Conservation (phyloP, 176 grass and related monocot genomes). For the Themeda triandra region DNA sequence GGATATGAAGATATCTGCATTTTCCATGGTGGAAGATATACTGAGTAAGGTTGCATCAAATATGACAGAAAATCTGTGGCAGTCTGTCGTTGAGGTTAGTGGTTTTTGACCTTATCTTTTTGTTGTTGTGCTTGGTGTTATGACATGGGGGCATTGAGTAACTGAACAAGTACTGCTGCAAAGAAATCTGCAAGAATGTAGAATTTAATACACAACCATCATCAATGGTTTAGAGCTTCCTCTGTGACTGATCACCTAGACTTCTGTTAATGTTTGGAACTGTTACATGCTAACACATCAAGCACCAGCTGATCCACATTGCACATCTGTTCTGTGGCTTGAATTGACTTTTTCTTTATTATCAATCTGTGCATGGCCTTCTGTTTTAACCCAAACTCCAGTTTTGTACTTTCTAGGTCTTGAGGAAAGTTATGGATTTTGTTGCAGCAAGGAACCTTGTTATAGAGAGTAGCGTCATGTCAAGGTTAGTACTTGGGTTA, state of each 20-base stretch:
- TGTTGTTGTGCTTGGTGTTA: neutral
- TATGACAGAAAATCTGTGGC: constrained; percentile 67
- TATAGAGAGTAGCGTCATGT: constrained; percentile 72
- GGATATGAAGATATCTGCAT: constrained; percentile 79
- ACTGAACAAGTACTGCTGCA: neutral
- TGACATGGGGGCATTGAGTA: constrained; percentile 3
- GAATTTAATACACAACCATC: constrained; percentile 2
- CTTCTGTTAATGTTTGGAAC: constrained; percentile 4
- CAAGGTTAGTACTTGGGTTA: constrained; percentile 55
- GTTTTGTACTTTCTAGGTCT: constrained; percentile 47
- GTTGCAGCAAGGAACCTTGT: constrained; percentile 69
- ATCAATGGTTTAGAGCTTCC: constrained; percentile 10
- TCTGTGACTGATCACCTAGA: neutral
- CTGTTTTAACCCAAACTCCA: constrained; percentile 13
- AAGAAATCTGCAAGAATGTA: constrained; percentile 14
- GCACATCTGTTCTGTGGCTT: neutral
- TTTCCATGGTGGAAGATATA: constrained; percentile 74
- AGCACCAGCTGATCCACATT: neutral
- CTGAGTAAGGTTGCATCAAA: constrained; percentile 56
- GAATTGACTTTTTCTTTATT: neutral
- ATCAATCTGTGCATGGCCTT: neutral
- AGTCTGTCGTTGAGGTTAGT: constrained; percentile 69
- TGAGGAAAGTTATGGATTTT: constrained; percentile 95
- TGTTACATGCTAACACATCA: neutral
- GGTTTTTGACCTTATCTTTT: constrained; percentile 1